Conservation (phyloP, 208 protist genomes). For the Herpetomonas tarakana region DNA sequence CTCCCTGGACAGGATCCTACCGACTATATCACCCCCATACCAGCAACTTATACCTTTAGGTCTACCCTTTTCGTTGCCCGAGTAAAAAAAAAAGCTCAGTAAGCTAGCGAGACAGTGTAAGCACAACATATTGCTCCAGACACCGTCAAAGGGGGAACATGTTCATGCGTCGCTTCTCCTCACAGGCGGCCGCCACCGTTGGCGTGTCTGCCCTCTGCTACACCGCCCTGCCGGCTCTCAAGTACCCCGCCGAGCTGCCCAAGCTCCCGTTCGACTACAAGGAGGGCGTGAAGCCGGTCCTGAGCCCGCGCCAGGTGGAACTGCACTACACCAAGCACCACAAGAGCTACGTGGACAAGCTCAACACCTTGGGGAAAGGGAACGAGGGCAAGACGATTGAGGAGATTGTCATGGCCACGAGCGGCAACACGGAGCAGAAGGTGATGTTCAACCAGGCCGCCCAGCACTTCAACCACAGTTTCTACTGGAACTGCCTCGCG, state of each 20-base stretch:
- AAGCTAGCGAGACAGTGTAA: too few species aligned
- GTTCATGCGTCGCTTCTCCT: slow-evolving; percentile 22
- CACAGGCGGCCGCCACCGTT: slow-evolving; percentile 7
- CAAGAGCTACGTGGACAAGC: slow-evolving; percentile 91
- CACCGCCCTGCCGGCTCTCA: slow-evolving; percentile 53
- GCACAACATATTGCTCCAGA: background rate
- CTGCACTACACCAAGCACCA: slow-evolving; percentile 94
- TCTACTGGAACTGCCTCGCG: slow-evolving; percentile 86
- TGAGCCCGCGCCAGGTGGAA: slow-evolving; percentile 81
- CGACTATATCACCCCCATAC: too few species aligned
- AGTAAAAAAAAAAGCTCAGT: too few species aligned
- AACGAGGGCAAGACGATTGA: slow-evolving; percentile 84
- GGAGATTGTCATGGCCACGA: slow-evolving; percentile 58
- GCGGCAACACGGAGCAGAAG: slow-evolving; percentile 49
- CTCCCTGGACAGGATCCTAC: too few species aligned
- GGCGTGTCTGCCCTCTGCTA: slow-evolving; percentile 23
- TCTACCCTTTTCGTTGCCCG: too few species aligned
- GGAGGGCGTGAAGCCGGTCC: slow-evolving; percentile 65
- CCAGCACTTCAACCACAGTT: slow-evolving; percentile 94
- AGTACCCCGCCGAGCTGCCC: slow-evolving; percentile 73
- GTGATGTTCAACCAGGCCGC: slow-evolving; percentile 88
- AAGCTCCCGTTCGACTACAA: slow-evolving; percentile 67
- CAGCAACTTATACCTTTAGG: too few species aligned
- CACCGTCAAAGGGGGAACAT: too few species aligned
- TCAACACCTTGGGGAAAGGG: slow-evolving; percentile 75